Evolutionary conservation across 2,329 filamentous ascomycete genomes (phyloP).

Genomic region (Colletotrichum brevisporum): DNA sequence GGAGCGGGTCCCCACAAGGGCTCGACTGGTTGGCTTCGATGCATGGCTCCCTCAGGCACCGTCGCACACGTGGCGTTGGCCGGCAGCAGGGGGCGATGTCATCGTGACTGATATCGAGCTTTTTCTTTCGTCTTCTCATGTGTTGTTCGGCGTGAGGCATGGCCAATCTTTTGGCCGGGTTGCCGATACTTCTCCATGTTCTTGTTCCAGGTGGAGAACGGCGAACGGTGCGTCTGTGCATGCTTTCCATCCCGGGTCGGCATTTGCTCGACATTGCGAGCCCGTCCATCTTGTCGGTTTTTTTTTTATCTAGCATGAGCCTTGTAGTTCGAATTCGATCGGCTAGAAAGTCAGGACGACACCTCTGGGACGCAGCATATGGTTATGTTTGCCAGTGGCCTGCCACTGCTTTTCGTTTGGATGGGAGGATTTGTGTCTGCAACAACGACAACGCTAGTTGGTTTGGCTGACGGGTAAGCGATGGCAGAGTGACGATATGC

Average conservation of each 20-base stretch:
- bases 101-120: neutral
- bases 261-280: neutral
- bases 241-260: slow-evolving; percentile 9
- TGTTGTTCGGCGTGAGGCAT: neutral
- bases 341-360: neutral
- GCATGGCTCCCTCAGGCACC: slow-evolving; percentile 6
- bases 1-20: slow-evolving; percentile 9
- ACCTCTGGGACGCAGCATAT: neutral
- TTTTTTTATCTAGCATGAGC: neutral
- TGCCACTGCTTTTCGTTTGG: neutral
- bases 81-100: slow-evolving; percentile 1
- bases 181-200: neutral
- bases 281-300: neutral
- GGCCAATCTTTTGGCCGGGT: neutral
- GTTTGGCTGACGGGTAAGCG: neutral
- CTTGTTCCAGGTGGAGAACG: neutral
- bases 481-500: neutral
- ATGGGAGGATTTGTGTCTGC: too few relatives aligned
- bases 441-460: neutral
- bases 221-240: slow-evolving; percentile 32
- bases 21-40: neutral
- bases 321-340: neutral
- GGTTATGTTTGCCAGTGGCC: neutral
- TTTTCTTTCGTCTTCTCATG: neutral
- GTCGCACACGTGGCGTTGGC: slow-evolving; percentile 1